Base-by-base conservation (phyloP, 495 filamentous ascomycete genomes). In the Aspergillus sparsus region DNA sequence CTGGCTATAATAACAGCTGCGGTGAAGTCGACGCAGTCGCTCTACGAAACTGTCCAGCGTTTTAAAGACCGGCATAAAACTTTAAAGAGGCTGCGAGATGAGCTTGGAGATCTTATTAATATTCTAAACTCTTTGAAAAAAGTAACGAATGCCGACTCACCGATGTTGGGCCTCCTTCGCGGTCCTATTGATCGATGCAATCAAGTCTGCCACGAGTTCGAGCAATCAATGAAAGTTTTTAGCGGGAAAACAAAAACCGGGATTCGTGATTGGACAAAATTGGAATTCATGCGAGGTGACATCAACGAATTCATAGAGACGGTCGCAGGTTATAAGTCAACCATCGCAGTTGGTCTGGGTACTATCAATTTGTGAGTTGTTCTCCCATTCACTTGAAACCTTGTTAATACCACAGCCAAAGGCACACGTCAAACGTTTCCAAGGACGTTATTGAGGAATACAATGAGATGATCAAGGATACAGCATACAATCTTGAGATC, bases 1-100 rank as follows among this genome's bases (percentile, higher is more conserved):
- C 51, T 72, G 33, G 61, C 67, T 60, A 42, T 70, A 49, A 61
- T 66, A 45, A 64, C 66, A 45, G 67, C 70, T 10, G 50, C 70
- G n/a, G 57, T 70, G 55, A 11, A 63, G 50, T 62, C 67, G 31
- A 55, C 61, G 32, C 64, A 61, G 32, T 46, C 59, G 56, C 69
- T 72, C 53, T 27, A 51, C 36, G 65, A 67, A 13, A 67, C 67
- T 41, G 60, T 72, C 12, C 62, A 61, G 47, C 67, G 67, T 60
- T 72, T 65, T 49, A 65, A 66, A 13, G 60, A 57, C 0, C 60
- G 60, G 5, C 18, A 62, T 32, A 57, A 57, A 34, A 62, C 54
- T 11, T 18, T 62, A 39, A 10, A 36, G 3, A 52, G 47, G 13
- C 60, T 62, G 12, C 60, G 53, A 47, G 27, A 52, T 53, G 60